phyloP scores from a whole-genome alignment of 768 basidiomycete genomes.

The Dendrothele bispora region DNA sequence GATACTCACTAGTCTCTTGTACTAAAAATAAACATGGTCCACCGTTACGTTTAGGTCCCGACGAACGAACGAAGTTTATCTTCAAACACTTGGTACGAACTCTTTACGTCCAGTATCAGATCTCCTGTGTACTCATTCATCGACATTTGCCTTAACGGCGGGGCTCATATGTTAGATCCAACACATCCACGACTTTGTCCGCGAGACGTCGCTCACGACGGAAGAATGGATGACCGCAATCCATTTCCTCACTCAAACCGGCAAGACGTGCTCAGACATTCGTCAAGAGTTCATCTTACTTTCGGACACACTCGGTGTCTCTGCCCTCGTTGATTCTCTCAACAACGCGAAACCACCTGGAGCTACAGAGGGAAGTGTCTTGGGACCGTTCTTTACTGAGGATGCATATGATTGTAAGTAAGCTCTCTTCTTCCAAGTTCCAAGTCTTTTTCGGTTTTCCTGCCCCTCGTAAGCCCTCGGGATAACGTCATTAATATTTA shows the following conservation, averaged over 20 bases:
- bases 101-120: background rate
- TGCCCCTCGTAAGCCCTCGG: background rate
- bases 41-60: slow-evolving; percentile 29
- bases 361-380: slow-evolving; percentile 73
- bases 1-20: background rate
- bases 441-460: background rate
- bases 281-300: slow-evolving; percentile 83
- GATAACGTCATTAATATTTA: background rate
- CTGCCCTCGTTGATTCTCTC: slow-evolving; percentile 70
- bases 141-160: too few species aligned
- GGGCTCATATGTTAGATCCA: slow-evolving; percentile 49
- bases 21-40: slow-evolving; percentile 12
- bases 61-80: slow-evolving; percentile 44
- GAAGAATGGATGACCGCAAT: slow-evolving; percentile 87
- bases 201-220: slow-evolving; percentile 73
- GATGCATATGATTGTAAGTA: slow-evolving; percentile 70
- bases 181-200: slow-evolving; percentile 75
- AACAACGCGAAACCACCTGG: slow-evolving; percentile 65
- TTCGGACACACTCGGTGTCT: slow-evolving; percentile 81
- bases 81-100: slow-evolving; percentile 39
- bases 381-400: slow-evolving; percentile 82
- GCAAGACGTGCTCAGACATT: slow-evolving; percentile 70
- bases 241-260: slow-evolving; percentile 73
- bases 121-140: background rate
- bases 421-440: background rate